These are phyloP conservation scores for Russula sp. DNA, from an alignment of 768 basidiomycete genomes.

Conservation along the genomic window DNA sequence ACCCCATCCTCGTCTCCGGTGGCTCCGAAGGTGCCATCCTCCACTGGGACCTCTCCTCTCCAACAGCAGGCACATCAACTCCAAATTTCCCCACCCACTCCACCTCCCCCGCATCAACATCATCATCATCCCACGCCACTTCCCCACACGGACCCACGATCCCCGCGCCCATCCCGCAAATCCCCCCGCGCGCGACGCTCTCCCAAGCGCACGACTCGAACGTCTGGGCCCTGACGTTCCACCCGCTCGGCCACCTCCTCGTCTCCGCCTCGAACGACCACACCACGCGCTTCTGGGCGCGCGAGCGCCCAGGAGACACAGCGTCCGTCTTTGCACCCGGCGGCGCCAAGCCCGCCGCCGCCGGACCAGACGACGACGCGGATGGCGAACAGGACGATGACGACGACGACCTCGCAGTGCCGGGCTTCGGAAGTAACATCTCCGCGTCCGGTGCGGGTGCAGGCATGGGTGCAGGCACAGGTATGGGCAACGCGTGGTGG, in stretches of 20 bases:
- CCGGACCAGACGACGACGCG: slow-evolving; percentile 46
- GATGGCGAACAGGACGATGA: slow-evolving; percentile 39
- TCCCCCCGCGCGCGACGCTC: slow-evolving; percentile 68
- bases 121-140: neutral
- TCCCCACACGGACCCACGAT: neutral
- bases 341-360: slow-evolving; percentile 80
- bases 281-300: slow-evolving; percentile 97
- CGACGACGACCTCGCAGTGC: slow-evolving; percentile 69
- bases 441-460: slow-evolving; percentile 28
- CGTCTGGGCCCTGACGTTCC: slow-evolving; percentile 93
- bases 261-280: slow-evolving; percentile 96
- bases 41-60: slow-evolving; percentile 80
- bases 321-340: slow-evolving; percentile 72
- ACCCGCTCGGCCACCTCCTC: slow-evolving; percentile 92
- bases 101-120: neutral
- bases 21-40: slow-evolving; percentile 91
- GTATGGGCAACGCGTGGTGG: slow-evolving; percentile 20
- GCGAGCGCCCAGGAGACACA: slow-evolving; percentile 81
- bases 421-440: slow-evolving; percentile 52
- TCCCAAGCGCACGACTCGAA: slow-evolving; percentile 98
- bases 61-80: slow-evolving; percentile 43
- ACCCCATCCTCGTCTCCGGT: slow-evolving; percentile 87
- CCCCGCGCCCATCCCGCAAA: slow-evolving; percentile 23
- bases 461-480: slow-evolving; percentile 12
- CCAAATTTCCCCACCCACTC: neutral